phyloP scores from a whole-genome alignment of 257 asterid genomes.

The Solanum sparsipilum region DNA sequence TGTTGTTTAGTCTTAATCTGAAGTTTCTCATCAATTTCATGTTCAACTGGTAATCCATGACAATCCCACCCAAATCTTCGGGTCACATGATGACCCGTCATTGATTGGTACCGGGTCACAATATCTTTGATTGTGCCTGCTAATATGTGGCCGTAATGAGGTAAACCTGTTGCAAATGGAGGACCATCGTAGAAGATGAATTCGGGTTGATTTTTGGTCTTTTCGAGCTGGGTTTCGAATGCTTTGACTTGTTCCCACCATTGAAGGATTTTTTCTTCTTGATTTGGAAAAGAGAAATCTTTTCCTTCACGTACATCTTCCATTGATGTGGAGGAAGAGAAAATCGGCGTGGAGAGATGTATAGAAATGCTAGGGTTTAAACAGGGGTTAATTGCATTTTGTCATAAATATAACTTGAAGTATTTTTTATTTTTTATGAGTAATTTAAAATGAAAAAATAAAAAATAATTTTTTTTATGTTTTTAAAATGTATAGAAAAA shows the following conservation, averaged over 20 bases:
- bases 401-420: too few species aligned
- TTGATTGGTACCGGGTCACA: constrained; percentile 86
- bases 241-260: constrained; percentile 71
- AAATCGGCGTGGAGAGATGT: neutral
- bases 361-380: constrained; percentile 30
- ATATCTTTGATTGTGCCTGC: constrained; percentile 95
- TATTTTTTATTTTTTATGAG: too few species aligned
- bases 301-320: constrained; percentile 92
- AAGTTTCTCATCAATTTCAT: constrained; percentile 62
- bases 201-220: constrained; percentile 60
- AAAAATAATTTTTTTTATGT: too few species aligned
- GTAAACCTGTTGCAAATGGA: constrained; percentile 96
- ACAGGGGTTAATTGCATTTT: too few species aligned
- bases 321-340: constrained; percentile 21
- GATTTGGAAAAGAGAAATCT: constrained; percentile 72
- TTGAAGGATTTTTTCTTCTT: constrained; percentile 60
- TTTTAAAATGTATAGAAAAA: too few species aligned
- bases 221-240: constrained; percentile 69
- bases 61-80: constrained; percentile 98
- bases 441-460: too few species aligned
- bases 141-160: constrained; percentile 91
- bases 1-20: constrained; percentile 63
- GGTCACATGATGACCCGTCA: constrained; percentile 94
- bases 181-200: constrained; percentile 95
- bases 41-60: constrained; percentile 94